Conservation (phyloP, 768 basidiomycete genomes). For the Suillus variegatus region DNA sequence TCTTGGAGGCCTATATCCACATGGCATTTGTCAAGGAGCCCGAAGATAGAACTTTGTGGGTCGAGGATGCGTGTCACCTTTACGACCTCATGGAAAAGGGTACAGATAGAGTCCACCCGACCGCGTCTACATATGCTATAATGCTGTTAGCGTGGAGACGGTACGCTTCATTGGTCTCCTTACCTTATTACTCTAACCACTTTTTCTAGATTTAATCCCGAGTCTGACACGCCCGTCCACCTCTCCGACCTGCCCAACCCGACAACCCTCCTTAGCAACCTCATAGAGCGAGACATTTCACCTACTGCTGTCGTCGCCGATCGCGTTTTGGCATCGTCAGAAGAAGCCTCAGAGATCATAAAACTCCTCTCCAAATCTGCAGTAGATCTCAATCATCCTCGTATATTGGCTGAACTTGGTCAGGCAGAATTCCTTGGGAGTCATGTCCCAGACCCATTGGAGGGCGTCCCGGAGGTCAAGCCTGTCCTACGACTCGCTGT, state of each 20-base stretch:
- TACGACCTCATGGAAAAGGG: conserved; percentile 57
- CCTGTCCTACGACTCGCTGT: conserved; percentile 59
- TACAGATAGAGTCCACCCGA: conserved; percentile 49
- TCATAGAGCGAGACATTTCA: conserved; percentile 52
- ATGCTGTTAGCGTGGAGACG: conserved; percentile 63
- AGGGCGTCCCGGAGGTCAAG: conserved; percentile 56
- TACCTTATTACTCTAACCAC: conserved; percentile 15
- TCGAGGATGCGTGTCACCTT: conserved; percentile 60
- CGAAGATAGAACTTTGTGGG: conserved; percentile 52
- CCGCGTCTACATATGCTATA: conserved; percentile 62
- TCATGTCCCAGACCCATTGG: conserved; percentile 42
- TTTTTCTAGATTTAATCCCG: conserved; percentile 39
- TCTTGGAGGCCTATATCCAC: conserved; percentile 64
- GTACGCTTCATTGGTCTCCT: conserved; percentile 34
- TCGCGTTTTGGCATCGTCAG: conserved; percentile 53
- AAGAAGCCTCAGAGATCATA: conserved; percentile 57
- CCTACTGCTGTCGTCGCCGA: conserved; percentile 56
- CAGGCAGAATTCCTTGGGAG: conserved; percentile 50
- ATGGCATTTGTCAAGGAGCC: conserved; percentile 54
- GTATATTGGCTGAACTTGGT: conserved; percentile 57
- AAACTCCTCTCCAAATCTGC: conserved; percentile 60
- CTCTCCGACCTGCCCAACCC: conserved; percentile 17
- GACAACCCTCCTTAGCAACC: conserved; percentile 41
- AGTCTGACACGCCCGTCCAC: conserved; percentile 26
- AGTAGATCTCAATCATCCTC: conserved; percentile 50